These are phyloP conservation scores for Scutellaria minor DNA, from an alignment of 257 asterid species.

Conservation along the genomic window DNA sequence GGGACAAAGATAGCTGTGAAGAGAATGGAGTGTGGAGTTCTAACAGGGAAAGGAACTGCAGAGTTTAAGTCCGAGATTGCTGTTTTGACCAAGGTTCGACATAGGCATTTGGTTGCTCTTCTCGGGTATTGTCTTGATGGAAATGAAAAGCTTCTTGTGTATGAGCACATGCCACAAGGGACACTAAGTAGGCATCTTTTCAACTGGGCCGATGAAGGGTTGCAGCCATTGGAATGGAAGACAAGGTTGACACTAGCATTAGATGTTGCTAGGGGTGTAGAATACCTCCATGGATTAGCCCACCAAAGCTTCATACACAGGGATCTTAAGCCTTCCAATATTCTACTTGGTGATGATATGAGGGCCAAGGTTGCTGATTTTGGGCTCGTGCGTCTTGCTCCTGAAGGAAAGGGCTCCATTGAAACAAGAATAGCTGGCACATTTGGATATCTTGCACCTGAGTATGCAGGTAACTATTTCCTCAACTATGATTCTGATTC, in stretches of 20 bases:
- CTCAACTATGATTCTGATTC: background rate
- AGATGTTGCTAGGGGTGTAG: conserved; percentile 93
- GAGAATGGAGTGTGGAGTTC: conserved; percentile 87
- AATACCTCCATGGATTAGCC: conserved; percentile 88
- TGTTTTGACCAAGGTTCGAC: conserved; percentile 87
- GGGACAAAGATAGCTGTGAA: conserved; percentile 95
- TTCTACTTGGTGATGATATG: conserved; percentile 91
- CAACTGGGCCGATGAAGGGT: conserved; percentile 75
- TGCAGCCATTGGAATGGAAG: conserved; percentile 84
- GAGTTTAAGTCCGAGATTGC: conserved; percentile 95
- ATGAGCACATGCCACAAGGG: conserved; percentile 95
- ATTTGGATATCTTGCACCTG: conserved; percentile 93
- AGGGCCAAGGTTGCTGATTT: conserved; percentile 96
- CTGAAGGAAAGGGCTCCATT: conserved; percentile 89
- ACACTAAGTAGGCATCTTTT: conserved; percentile 79
- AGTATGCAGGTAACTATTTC: conserved; percentile 77
- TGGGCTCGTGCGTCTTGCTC: conserved; percentile 93
- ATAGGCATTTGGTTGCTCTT: conserved; percentile 89
- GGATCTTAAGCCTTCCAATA: conserved; percentile 93
- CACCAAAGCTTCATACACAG: conserved; percentile 94
- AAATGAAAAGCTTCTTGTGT: conserved; percentile 85
- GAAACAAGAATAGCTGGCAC: conserved; percentile 94
- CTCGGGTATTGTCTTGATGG: conserved; percentile 95
- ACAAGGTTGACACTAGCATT: conserved; percentile 78
- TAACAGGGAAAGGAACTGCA: conserved; percentile 72